A percentile compares a stretch with the other conserved stretches of the same genome.
Evolutionary conservation across 2,329 filamentous ascomycete species (phyloP).

Genomic region (Verticillium longisporum): DNA sequence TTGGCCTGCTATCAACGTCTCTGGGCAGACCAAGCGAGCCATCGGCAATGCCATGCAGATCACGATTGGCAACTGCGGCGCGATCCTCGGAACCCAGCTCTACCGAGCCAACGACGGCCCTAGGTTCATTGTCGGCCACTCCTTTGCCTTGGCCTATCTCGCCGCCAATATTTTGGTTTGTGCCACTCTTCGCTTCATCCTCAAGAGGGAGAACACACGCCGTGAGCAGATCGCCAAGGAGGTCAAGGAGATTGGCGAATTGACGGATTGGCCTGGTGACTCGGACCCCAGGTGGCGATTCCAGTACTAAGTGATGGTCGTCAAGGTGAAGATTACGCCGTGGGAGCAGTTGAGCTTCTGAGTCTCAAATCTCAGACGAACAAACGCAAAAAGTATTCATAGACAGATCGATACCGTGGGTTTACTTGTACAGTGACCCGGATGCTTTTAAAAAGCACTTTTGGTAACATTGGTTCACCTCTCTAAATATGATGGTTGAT

Average conservation of each 20-base stretch:
- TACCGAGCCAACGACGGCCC: slow-evolving; percentile 56
- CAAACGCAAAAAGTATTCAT: too few relatives aligned
- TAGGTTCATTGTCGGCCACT: slow-evolving; percentile 59
- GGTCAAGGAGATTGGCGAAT: slow-evolving; percentile 41
- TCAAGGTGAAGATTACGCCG: too few relatives aligned
- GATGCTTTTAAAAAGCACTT: too few relatives aligned
- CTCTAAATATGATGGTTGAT: too few relatives aligned
- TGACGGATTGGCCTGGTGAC: slow-evolving; percentile 54
- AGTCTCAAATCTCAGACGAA: too few relatives aligned
- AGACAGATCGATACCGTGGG: too few relatives aligned
- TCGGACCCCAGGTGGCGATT: slow-evolving; percentile 62
- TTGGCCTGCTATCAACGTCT: slow-evolving; percentile 68
- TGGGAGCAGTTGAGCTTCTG: too few relatives aligned
- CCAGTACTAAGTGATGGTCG: slow-evolving; percentile 33
- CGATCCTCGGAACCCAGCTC: slow-evolving; percentile 62
- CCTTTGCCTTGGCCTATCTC: slow-evolving; percentile 59
- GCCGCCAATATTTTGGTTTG: slow-evolving; percentile 50
- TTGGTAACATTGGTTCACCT: too few relatives aligned
- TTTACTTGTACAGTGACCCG: too few relatives aligned
- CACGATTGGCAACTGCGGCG: slow-evolving; percentile 62
- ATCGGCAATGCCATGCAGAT: slow-evolving; percentile 67
- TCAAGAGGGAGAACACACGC: slow-evolving; percentile 51
- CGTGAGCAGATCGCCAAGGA: slow-evolving; percentile 36
- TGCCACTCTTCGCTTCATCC: slow-evolving; percentile 40
- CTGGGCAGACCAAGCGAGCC: slow-evolving; percentile 62